Percentiles rank a stretch among this genome's conserved stretches.
phyloP scores from a whole-genome alignment of 129 eudicot genomes.

The Escallonia herrerae region DNA sequence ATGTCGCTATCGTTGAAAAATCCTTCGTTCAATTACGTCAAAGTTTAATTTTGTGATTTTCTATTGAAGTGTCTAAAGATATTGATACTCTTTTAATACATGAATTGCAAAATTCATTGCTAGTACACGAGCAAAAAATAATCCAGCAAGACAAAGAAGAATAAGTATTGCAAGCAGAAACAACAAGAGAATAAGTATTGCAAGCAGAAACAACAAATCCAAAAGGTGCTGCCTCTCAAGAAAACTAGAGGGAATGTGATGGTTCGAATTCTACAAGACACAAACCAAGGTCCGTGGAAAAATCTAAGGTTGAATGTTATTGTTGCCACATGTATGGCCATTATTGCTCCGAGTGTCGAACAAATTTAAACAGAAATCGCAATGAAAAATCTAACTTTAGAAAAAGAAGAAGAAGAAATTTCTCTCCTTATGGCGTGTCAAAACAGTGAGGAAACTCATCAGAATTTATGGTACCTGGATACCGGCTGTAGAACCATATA shows the following conservation, averaged over 20 bases:
- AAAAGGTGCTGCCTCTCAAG: neutral
- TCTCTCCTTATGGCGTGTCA: neutral
- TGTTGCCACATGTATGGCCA: neutral
- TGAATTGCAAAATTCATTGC: neutral
- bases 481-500: conserved; percentile 14
- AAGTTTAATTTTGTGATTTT: neutral
- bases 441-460: neutral
- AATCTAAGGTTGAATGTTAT: too few species aligned
- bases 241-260: neutral
- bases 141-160: neutral
- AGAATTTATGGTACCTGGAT: conserved; percentile 1
- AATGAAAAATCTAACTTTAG: neutral
- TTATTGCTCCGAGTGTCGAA: neutral
- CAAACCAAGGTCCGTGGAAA: too few species aligned
- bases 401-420: neutral
- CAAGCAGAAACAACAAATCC: neutral
- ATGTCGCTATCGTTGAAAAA: conserved; percentile 2
- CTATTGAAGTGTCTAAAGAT: conserved; percentile 9
- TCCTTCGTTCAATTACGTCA: neutral
- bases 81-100: neutral
- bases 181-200: neutral
- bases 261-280: neutral
- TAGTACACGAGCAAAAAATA: conserved; percentile 2
- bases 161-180: neutral
- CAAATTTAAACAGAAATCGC: too few species aligned